Base-by-base conservation (phyloP, 23 red algal genomes). In the Gracilaria caudata region DNA sequence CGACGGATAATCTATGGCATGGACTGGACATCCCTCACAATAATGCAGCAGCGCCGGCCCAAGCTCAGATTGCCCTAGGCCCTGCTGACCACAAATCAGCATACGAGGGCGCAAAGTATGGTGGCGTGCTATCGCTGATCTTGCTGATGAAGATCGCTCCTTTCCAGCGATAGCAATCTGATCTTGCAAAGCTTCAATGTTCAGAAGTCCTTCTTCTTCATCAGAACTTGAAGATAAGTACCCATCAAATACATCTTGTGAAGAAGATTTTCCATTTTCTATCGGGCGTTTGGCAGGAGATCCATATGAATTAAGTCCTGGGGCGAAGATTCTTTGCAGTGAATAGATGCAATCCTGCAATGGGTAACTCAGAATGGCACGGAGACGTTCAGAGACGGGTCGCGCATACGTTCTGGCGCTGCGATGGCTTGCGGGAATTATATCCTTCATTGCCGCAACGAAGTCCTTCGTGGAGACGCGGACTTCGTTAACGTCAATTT, bases 351-450 rank as follows among this genome's bases (percentile, higher is more conserved):
- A 87, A 65, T 49, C 54, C 26, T 86, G 34, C 19, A 97, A 53
- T 20, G 88, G 74, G 37, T 68, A 9, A 26, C 56, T 73, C 26
- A 97, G 84, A 51, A 97, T 82, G 51, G 75, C 51, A 25, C 66
- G 64, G 17, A 92, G 80, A 33, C 83, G 81, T 11, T 64, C 34
- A 47, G 84, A 64, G 16, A 97, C 47, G 49, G 94, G 94, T 5
- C 90, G 82, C 28, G 88, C 94, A 78, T 89, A 66, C 23, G 87
- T 81, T 55, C 82, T 80, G 58, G 86, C 81, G 32, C 83, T 87
- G 16, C 94, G 89, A 43, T 97, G 94, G 34, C 88, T 92, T 3
- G 94, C 79, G 0, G 94, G 94, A 53, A 97, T 88, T 14, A 97
- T 77, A 5, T 83, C 43, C 24, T 80, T 73, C 88, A 92, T 97